Evolutionary conservation across 768 basidiomycete species (phyloP), one percentile per base, ranked within the genome.

Genomic region (Termitomyces titanicus): DNA sequence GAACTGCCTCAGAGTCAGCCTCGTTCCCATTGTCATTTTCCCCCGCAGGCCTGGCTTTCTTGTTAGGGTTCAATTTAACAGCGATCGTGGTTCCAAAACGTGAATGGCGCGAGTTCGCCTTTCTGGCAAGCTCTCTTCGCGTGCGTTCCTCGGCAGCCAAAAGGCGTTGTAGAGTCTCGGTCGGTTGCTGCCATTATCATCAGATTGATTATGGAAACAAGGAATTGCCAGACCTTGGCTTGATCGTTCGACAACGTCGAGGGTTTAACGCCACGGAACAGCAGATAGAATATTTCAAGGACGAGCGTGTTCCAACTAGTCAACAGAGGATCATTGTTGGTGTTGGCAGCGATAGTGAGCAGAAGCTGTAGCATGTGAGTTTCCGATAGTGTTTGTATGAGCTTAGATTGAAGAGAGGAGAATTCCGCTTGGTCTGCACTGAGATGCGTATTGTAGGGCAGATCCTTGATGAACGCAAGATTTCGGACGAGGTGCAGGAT

Each of bases 11-110:
- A 25, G 63, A 53, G 25, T 64, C 67, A n/a, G 61, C 61, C 38
- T 65, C 61, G 51, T 63, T 64, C 40, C 54, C 62, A 24, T 54
- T 65, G 27, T 39, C 62, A 12, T 53, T 51, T 31, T 62, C 31
- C 35, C 34, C 50, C 43, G 42, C 45, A 17, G 56, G 52, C 3
- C 53, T 61, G 42, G 56, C 64, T 51, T 72, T 76, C 68, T 81
- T 83, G 59, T 79, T 80, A 13, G 84, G 68, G 55, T 86, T 88
- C 40, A 89, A 75, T 58, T 79, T 82, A 51, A 99, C 87, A 20
- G 88, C 74, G 60, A 98, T 87, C 9, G 95, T 98, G 2, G 97
- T 98, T 1, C 97, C 97, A 70, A 99, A 99, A 46, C 95, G 85
- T 24, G 94, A 93, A 72, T 99, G 97, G 31, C 97, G 82, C 20